Percentiles rank a stretch among this genome's conserved stretches.
These are phyloP conservation scores for Cyberlindnera maritima DNA, from an alignment of 805 yeast species.

Conservation along the genomic window DNA sequence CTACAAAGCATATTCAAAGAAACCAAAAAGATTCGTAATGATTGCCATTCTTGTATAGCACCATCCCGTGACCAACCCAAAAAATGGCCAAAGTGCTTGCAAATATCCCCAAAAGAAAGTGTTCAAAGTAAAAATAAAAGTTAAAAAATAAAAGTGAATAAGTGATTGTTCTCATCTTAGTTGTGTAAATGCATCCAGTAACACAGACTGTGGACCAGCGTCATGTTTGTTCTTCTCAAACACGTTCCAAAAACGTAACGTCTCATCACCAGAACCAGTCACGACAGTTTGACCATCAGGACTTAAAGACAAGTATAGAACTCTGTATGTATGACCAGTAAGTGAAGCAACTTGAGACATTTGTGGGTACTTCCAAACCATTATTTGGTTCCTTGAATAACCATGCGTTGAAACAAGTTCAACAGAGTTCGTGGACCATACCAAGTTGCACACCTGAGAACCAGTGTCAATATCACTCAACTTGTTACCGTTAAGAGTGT, in stretches of 20 bases:
- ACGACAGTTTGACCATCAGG: slow-evolving; percentile 97
- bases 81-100: background rate
- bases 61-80: background rate
- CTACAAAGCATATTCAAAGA: too few relatives aligned
- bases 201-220: slow-evolving; percentile 56
- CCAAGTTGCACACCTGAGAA: slow-evolving; percentile 91
- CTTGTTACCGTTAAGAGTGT: slow-evolving; percentile 72
- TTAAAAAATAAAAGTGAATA: too few relatives aligned
- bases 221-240: slow-evolving; percentile 73
- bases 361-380: slow-evolving; percentile 90
- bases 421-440: slow-evolving; percentile 90
- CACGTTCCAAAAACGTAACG: slow-evolving; percentile 91
- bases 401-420: slow-evolving; percentile 96
- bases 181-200: slow-evolving; percentile 73
- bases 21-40: too few relatives aligned
- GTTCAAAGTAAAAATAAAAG: too few relatives aligned
- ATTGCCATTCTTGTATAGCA: background rate
- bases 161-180: slow-evolving; percentile 41
- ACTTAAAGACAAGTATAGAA: slow-evolving; percentile 81
- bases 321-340: slow-evolving; percentile 93
- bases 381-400: slow-evolving; percentile 83
- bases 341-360: slow-evolving; percentile 90
- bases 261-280: slow-evolving; percentile 98
- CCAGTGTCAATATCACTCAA: slow-evolving; percentile 88
- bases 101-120: background rate